Conservation (phyloP, 2,329 filamentous ascomycete species). For the Arthrobotrys pseudoclavata region DNA sequence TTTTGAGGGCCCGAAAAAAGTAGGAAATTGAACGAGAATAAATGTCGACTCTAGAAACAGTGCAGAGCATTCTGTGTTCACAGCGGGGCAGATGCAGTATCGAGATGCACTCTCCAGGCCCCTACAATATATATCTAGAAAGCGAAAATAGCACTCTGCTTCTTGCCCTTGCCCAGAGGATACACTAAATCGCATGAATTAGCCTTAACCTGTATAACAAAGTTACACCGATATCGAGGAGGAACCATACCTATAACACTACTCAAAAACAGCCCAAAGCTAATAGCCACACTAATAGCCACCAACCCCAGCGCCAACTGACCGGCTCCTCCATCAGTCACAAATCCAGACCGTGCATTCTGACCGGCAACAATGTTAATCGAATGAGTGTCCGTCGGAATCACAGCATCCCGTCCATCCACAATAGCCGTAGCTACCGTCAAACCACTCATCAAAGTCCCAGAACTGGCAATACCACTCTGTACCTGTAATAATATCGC, state of each 20-base stretch:
- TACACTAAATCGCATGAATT: conserved; percentile 45
- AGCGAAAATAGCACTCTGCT: conserved; percentile 54
- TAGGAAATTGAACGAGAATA: not conserved
- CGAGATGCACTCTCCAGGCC: not conserved
- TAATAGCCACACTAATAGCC: conserved; percentile 57
- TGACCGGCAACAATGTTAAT: conserved; percentile 18
- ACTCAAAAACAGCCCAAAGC: conserved; percentile 59
- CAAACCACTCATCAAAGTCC: conserved; percentile 69
- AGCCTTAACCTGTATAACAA: not conserved
- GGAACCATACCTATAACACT: conserved; percentile 53
- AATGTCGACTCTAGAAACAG: not conserved
- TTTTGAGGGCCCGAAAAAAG: conserved; percentile 8
- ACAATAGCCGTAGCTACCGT: conserved; percentile 58
- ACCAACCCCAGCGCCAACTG: conserved; percentile 56
- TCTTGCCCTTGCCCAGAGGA: conserved; percentile 56
- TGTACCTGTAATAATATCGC: conserved; percentile 83
- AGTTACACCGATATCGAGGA: not conserved
- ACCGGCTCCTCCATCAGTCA: conserved; percentile 53
- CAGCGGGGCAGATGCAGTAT: not conserved
- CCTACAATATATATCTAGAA: conserved; percentile 32
- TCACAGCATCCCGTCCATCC: conserved; percentile 34
- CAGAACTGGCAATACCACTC: conserved; percentile 73
- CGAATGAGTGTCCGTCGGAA: conserved; percentile 10
- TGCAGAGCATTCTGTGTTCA: not conserved
- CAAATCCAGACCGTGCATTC: conserved; percentile 30